Conservation (phyloP, 768 basidiomycete genomes). For the Amanita fuliginea region DNA sequence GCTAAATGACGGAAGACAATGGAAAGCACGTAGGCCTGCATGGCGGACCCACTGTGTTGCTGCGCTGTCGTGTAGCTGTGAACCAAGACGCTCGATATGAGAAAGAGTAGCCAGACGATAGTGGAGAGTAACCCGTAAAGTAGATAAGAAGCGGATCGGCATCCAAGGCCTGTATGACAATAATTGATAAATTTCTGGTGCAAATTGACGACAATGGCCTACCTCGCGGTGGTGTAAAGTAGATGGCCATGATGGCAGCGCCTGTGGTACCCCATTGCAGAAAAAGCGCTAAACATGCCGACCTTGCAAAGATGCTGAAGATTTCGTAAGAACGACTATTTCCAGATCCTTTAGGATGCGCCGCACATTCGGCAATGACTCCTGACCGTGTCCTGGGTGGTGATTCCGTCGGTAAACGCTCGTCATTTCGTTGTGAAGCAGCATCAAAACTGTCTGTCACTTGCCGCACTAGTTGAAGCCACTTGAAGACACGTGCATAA, state of each 20-base stretch:
- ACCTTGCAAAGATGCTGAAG: conserved; percentile 8
- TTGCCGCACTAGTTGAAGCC: conserved; percentile 10
- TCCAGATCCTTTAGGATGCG: background rate
- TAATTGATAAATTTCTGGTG: background rate
- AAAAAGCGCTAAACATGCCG: conserved; percentile 10
- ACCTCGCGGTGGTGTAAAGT: conserved; percentile 15
- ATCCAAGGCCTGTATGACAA: background rate
- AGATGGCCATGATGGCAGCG: conserved; percentile 13
- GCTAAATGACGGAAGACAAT: too few species aligned
- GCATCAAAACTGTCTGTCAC: conserved; percentile 9
- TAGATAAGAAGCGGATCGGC: conserved; percentile 1
- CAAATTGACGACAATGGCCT: background rate
- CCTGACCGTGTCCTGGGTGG: background rate
- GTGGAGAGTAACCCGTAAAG: conserved; percentile 15
- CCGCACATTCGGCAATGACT: background rate
- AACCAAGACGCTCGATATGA: too few species aligned
- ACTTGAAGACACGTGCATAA: conserved; percentile 13
- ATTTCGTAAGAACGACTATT: background rate
- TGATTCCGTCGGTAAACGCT: background rate
- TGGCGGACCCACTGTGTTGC: too few species aligned
- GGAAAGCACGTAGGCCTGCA: too few species aligned
- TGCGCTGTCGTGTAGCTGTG: conserved; percentile 10
- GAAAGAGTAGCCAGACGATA: conserved; percentile 13
- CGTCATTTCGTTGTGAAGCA: conserved; percentile 1
- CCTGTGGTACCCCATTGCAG: conserved; percentile 18